A percentile compares a stretch with the other conserved stretches of the same genome.
Evolutionary conservation across 768 basidiomycete species (phyloP).

Genomic region (Psilocybe cyanescens): DNA sequence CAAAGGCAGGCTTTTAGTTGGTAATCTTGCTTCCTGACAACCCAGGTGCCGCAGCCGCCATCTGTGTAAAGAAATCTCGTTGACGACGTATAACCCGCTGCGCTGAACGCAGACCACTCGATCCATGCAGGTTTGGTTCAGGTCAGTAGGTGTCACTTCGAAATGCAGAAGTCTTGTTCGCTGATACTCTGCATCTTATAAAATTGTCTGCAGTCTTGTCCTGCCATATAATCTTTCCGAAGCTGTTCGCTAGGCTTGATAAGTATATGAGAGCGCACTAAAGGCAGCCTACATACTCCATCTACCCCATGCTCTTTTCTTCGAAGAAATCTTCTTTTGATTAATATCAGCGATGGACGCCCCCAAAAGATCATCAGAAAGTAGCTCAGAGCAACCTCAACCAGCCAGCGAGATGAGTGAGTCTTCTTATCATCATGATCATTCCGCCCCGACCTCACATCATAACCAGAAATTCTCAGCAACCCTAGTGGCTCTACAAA

Average conservation of each 20-base stretch:
- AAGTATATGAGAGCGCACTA: no score
- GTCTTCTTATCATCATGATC: neutral
- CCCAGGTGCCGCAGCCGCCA: no score
- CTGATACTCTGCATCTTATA: neutral
- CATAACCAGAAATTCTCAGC: slow-evolving; percentile 1
- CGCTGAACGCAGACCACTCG: neutral
- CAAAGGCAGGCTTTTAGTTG: no score
- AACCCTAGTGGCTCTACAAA: neutral
- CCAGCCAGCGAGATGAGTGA: slow-evolving; percentile 9
- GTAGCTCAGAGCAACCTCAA: neutral
- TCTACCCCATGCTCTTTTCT: no score
- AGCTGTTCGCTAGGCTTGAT: no score
- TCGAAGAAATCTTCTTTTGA: neutral
- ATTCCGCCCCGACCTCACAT: neutral
- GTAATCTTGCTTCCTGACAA: no score
- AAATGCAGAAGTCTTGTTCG: neutral
- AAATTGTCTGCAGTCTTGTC: neutral
- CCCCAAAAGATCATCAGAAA: neutral
- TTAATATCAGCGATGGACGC: neutral
- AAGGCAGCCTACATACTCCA: no score
- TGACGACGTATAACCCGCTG: neutral
- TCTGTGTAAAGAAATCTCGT: no score
- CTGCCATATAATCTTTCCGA: no score
- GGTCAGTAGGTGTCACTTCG: neutral
- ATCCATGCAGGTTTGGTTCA: neutral